These are phyloP conservation scores for Chlorella sp. DNA, from an alignment of 139 green algal genomes.

Conservation along the genomic window DNA sequence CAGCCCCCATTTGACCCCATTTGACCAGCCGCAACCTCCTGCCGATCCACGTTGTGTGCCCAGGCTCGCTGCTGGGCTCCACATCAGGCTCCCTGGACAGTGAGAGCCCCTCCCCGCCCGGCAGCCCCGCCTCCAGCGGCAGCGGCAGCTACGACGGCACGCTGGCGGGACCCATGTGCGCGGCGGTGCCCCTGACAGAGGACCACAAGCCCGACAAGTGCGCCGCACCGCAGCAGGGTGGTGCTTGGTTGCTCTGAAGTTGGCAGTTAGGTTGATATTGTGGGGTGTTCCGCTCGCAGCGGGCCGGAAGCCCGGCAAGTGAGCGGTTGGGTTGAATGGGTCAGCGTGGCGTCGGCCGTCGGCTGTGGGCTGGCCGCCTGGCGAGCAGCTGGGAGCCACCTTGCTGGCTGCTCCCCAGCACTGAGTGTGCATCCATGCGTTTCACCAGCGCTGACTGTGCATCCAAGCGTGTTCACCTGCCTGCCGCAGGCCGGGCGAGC, in stretches of 20 bases:
- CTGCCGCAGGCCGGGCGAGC: constrained; percentile 32
- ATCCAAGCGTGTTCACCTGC: too few species aligned
- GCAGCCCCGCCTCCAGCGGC: background rate
- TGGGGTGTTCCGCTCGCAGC: too few species aligned
- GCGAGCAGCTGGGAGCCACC: background rate
- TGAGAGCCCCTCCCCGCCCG: background rate
- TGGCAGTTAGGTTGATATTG: too few species aligned
- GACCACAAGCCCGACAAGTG: constrained; percentile 68
- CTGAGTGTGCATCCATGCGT: background rate
- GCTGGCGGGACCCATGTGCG: background rate
- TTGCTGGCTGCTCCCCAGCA: background rate
- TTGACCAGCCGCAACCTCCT: background rate
- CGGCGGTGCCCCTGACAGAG: constrained; percentile 42
- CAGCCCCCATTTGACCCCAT: too few species aligned
- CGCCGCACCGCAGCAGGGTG: too few species aligned
- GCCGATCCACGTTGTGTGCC: too few species aligned
- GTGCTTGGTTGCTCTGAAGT: background rate
- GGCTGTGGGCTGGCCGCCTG: background rate
- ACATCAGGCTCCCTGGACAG: too few species aligned
- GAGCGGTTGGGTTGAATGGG: too few species aligned
- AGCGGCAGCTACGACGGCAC: background rate
- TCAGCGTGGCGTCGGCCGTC: too few species aligned
- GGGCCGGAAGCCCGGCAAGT: too few species aligned
- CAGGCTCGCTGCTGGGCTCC: too few species aligned
- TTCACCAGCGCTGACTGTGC: background rate